These are phyloP conservation scores for Neurospora sp. DNA, from an alignment of 495 filamentous ascomycete genomes.

Conservation along the genomic window DNA sequence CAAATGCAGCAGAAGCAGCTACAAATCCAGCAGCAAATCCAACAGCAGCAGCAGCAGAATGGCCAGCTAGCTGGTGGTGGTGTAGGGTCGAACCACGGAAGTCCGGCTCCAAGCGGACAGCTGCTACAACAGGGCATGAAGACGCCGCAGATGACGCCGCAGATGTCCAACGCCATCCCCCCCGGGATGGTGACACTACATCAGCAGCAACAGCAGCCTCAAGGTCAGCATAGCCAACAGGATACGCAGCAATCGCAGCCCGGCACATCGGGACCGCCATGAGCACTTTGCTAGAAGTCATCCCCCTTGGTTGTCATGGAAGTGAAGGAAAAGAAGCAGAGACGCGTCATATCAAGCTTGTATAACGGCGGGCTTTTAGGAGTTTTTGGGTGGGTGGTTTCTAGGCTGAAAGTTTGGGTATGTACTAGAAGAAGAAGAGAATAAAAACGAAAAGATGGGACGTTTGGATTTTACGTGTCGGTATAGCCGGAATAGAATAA, in stretches of 20 bases:
- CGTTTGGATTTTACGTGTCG: background rate
- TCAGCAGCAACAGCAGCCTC: background rate
- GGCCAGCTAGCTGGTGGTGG: background rate
- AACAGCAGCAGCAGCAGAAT: background rate
- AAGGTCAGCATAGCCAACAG: background rate
- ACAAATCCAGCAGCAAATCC: background rate
- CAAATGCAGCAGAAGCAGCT: constrained; percentile 1
- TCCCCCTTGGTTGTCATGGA: background rate
- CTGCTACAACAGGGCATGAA: constrained; percentile 1
- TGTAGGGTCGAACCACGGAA: constrained; percentile 14
- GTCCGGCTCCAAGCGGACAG: constrained; percentile 12
- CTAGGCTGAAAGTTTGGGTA: background rate
- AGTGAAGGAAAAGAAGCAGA: background rate
- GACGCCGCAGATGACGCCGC: constrained; percentile 11
- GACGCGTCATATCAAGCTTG: background rate
- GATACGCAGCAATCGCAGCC: background rate
- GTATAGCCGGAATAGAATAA: background rate
- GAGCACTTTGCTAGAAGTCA: background rate
- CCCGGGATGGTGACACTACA: constrained; percentile 1
- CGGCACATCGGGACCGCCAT: background rate
- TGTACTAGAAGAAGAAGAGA: background rate
- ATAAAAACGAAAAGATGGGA: background rate
- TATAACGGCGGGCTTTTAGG: background rate
- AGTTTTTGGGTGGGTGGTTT: background rate
- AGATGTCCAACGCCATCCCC: constrained; percentile 12